Conservation (phyloP, 441 rosid genomes). For the Euphorbia schlechtendalii region DNA sequence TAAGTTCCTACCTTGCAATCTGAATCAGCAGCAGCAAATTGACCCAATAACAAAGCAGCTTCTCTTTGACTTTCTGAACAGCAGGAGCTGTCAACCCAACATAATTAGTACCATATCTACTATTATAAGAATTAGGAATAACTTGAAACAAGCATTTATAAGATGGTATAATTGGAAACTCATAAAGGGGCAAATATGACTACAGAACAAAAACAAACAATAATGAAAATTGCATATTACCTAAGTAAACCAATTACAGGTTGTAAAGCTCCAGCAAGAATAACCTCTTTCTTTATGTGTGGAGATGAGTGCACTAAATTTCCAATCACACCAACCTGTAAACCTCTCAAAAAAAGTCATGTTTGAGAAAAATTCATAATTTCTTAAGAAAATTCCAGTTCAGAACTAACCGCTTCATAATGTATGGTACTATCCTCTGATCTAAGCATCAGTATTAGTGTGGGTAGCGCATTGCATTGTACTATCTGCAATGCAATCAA, state of each 20-base stretch:
- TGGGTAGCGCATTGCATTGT: constrained; percentile 81
- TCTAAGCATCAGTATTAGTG: constrained; percentile 79
- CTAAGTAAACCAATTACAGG: constrained; percentile 82
- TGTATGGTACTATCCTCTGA: constrained; percentile 92
- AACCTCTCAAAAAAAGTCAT: constrained; percentile 18
- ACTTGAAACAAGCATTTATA: constrained; percentile 2
- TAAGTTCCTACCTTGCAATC: constrained; percentile 74
- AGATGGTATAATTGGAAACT: not conserved
- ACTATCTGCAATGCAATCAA: constrained; percentile 57
- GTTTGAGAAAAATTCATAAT: constrained; percentile 1
- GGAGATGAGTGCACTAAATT: constrained; percentile 98
- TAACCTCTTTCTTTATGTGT: constrained; percentile 75
- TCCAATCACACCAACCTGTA: constrained; percentile 90
- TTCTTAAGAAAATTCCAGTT: not conserved
- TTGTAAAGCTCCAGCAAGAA: constrained; percentile 81
- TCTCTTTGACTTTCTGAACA: constrained; percentile 97
- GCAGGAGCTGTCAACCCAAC: constrained; percentile 49
- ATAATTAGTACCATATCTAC: constrained; percentile 16
- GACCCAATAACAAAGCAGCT: constrained; percentile 93
- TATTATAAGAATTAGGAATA: not conserved
- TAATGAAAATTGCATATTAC: constrained; percentile 25
- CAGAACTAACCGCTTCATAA: constrained; percentile 79
- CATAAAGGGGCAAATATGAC: not conserved
- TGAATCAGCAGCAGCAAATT: constrained; percentile 94
- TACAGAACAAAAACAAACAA: not conserved